Base-by-base conservation (phyloP, 192 early-diverging fungal genomes). In the Polychytrium aggregatum region DNA sequence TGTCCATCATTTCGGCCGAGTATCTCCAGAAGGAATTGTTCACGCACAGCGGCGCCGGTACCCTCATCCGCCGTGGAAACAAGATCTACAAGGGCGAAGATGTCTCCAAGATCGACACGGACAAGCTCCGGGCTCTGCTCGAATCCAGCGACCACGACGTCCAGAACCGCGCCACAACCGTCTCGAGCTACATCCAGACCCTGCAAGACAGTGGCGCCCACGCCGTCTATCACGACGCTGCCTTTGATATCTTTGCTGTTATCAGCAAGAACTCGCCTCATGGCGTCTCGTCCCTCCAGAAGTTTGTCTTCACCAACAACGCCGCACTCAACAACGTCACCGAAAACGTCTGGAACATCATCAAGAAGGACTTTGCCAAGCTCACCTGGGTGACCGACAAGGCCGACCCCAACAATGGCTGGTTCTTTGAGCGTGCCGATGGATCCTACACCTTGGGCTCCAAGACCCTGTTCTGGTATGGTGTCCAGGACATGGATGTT, bases 21-120 rank as follows among this genome's bases (percentile, higher is more conserved):
- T 88, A 99, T 53, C 70, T 98, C 33, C 96, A 97, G 72, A 99
- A 99, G 75, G 96, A 99, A 67, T 71, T 99, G 40, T 99, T 99
- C 51, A 99, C 96, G 29, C 88, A 97, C 64, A 81, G 76, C 48
- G 93, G 96, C n/a, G 86, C 96, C 5, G 93, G 92, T 24, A 99
- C 96, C 4, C 71, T 99, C 41, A 90, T 99, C 37, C 87, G 92
- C 46, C 88, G 96, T 31, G 96, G 92, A 26, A 83, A 97, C 79
- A 79, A 84, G 48, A 67, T 99, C 29, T 75, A 81, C 60, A 70
- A 65, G 18, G 59, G 88, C 44, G 70, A 74, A 2, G 64, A 82
- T 11, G 55, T 86, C 2, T 29, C 37, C 21, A 60, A 72, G 48
- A 49, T 72, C 24, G 90, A 99, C 65, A 61, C 78, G 48, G 85